Evolutionary conservation across 129 eudicot species (phyloP).

Genomic region (Saposhnikovia divaricata): DNA sequence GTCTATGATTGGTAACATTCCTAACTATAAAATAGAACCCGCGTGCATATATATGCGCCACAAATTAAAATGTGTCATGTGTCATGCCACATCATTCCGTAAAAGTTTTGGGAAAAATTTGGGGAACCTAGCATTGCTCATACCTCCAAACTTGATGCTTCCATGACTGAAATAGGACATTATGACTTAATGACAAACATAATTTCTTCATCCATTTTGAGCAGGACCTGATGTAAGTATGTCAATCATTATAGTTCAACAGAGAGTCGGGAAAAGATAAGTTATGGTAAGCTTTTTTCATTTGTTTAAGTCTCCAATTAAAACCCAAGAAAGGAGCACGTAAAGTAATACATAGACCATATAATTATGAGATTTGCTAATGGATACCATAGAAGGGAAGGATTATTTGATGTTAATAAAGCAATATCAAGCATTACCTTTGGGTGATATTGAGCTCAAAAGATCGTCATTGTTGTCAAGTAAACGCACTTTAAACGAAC

Average conservation of each 20-base stretch:
- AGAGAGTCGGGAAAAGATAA: background rate
- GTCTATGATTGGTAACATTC: no score
- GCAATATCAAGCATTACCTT: constrained; percentile 41
- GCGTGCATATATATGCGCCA: no score
- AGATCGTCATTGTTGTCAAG: constrained; percentile 65
- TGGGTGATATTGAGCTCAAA: constrained; percentile 48
- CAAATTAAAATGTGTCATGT: no score
- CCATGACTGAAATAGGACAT: background rate
- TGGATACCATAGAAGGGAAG: background rate
- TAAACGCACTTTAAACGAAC: constrained; percentile 53
- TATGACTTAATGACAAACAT: background rate
- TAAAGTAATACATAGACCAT: background rate
- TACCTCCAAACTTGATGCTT: no score
- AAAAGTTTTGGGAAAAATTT: no score
- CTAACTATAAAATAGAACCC: no score
- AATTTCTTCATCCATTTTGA: background rate
- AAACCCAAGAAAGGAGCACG: background rate
- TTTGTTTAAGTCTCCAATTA: background rate
- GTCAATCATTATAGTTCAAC: background rate
- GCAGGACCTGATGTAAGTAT: background rate
- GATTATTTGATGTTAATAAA: background rate
- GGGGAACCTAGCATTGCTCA: no score
- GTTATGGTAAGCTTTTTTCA: background rate
- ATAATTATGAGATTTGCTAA: background rate
- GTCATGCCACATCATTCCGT: no score